A percentile compares a stretch with the other conserved stretches of the same genome.
Evolutionary conservation across 352 stramenopile species (phyloP).

Genomic region (Blastocystis sp.): DNA sequence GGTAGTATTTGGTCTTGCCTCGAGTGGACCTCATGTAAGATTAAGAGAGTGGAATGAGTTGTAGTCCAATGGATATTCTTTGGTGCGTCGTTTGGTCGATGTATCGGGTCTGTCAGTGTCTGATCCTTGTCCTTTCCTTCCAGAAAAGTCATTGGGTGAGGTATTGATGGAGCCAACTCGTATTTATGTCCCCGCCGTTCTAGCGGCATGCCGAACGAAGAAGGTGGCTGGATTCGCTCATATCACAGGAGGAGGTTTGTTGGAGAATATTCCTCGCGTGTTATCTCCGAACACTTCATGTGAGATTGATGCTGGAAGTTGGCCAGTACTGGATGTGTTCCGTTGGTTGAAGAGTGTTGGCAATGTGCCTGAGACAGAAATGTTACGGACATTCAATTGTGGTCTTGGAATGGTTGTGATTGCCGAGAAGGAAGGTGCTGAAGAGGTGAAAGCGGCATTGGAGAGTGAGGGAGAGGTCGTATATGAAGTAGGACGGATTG

Average conservation of each 20-base stretch:
- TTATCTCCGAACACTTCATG: conserved; percentile 85
- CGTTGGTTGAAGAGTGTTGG: conserved; percentile 90
- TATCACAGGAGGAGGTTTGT: conserved; percentile 94
- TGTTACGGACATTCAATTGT: conserved; percentile 96
- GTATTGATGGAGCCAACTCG: conserved; percentile 91
- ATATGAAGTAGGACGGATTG: conserved; percentile 59
- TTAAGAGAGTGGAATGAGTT: conserved; percentile 71
- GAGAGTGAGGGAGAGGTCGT: conserved; percentile 67
- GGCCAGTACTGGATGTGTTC: conserved; percentile 90
- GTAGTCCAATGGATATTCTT: conserved; percentile 97
- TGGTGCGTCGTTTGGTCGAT: conserved; percentile 93
- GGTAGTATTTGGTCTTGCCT: conserved; percentile 89
- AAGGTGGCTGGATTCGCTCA: conserved; percentile 86
- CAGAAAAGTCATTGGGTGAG: conserved; percentile 83
- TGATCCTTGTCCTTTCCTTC: conserved; percentile 76
- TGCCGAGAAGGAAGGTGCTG: conserved; percentile 76
- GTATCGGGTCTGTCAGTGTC: conserved; percentile 78
- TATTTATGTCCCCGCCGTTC: conserved; percentile 91
- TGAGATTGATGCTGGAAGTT: conserved; percentile 84
- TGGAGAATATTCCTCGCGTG: conserved; percentile 95
- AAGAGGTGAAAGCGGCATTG: conserved; percentile 47
- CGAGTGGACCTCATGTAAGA: conserved; percentile 76
- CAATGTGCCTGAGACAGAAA: conserved; percentile 77
- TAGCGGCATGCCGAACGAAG: conserved; percentile 74
- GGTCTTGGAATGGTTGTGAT: conserved; percentile 97